Evolutionary conservation across 2,329 filamentous ascomycete genomes (phyloP), one percentile per base, ranked within the genome.

Genomic region (Fusarium heterosporum): DNA sequence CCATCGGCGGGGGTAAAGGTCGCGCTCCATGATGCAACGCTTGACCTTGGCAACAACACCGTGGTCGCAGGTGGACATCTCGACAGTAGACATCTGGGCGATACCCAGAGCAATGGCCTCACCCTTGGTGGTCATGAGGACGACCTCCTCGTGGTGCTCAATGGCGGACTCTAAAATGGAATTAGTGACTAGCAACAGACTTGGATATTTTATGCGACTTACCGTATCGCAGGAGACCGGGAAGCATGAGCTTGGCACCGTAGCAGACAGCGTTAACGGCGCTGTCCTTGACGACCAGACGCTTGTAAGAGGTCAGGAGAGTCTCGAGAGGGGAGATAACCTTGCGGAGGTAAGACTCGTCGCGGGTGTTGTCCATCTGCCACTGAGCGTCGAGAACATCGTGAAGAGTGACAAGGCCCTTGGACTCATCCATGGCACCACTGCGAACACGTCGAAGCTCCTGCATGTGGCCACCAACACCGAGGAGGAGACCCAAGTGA

Each of bases 21-120:
- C 96, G 74, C 96, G 92, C 86, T 99, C 96, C 96, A 99, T 99
- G 81, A 99, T 99, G 81, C 94, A 97, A 75, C 96, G 91, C 90
- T 99, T 99, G 78, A 99, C 93, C 86, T 97, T 98, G 73, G 96
- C 96, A 61, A 98, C 95, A 60, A 97, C 93, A 74, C 96, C 96
- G 81, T 99, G 96, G 78, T 98, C 94, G 81, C 96, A 98, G 32
- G 93, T 95, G 29, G 93, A 93, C 81, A 99, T 92, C 83, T 98
- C 96, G 47, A 97, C 93, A 4, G 94, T 97, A 38, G 93, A 97
- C 96, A 99, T 99, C 80, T 97, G 93, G 17, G 96, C 93, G 75
- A 97, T 97, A 74, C 92, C 96, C 64, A 99, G 88, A 61, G 96
- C 96, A 76, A 99, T 97, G 42, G 96, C 96, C 84, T 99, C 96